A percentile compares a stretch with the other conserved stretches of the same genome.
Evolutionary conservation across 2,329 filamentous ascomycete species (phyloP).

Genomic region (Penicillium sp.): DNA sequence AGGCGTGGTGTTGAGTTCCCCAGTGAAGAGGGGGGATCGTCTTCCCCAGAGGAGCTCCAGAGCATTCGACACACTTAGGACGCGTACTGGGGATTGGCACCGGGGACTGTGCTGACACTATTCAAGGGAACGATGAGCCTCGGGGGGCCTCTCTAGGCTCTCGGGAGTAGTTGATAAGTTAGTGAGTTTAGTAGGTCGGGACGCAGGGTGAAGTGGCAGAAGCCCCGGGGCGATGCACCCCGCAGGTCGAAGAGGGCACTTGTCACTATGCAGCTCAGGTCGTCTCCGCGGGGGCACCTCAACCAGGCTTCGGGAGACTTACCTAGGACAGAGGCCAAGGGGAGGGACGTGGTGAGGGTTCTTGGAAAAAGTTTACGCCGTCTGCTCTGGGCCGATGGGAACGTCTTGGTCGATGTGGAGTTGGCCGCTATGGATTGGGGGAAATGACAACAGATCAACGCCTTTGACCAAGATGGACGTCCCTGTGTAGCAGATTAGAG

Average conservation of each 20-base stretch:
- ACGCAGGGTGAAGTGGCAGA: constrained; percentile 11
- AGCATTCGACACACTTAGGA: constrained; percentile 7
- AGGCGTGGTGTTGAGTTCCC: no score
- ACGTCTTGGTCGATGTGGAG: constrained; percentile 6
- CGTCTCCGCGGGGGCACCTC: constrained; percentile 3
- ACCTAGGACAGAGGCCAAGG: no score
- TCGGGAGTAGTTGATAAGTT: constrained; percentile 1
- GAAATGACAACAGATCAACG: no score
- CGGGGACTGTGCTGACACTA: constrained; percentile 7
- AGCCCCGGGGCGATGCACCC: constrained; percentile 20
- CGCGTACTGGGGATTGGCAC: constrained; percentile 2
- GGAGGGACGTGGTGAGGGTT: no score
- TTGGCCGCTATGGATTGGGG: not conserved
- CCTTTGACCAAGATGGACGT: no score
- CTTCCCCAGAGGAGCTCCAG: constrained; percentile 6
- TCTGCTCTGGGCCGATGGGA: constrained; percentile 3
- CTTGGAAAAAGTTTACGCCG: no score
- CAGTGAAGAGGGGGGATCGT: not conserved
- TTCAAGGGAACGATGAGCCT: not conserved
- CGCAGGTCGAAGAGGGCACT: constrained; percentile 13
- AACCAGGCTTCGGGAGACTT: not conserved
- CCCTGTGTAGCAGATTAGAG: no score
- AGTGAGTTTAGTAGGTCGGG: no score
- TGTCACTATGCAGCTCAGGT: constrained; percentile 4
- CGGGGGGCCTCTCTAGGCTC: constrained; percentile 8